phyloP scores from a whole-genome alignment of 2,329 filamentous ascomycete genomes.

The Diaporthe amygdali region DNA sequence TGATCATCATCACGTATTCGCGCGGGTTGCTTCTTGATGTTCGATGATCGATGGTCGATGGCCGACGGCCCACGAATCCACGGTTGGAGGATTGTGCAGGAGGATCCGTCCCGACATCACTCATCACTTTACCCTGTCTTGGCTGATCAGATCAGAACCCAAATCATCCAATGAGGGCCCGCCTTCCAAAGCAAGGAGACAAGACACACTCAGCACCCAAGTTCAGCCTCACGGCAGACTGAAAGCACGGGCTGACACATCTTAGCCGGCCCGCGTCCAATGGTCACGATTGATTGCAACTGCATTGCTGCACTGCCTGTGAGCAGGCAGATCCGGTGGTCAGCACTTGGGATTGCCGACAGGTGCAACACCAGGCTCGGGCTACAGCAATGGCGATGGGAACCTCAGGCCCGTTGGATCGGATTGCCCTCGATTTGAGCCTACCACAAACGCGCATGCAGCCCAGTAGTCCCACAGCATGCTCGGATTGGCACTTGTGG shows the following conservation, averaged over 20 bases:
- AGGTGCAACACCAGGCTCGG: neutral
- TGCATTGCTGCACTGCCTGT: neutral
- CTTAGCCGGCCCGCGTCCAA: neutral
- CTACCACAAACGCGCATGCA: neutral
- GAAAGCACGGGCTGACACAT: neutral
- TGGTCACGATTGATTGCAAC: neutral
- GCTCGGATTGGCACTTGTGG: conserved; percentile 13
- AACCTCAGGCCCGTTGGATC: neutral
- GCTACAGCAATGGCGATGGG: neutral
- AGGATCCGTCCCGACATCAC: neutral
- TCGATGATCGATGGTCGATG: neutral
- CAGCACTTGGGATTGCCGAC: conserved; percentile 10
- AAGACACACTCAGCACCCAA: conserved; percentile 10
- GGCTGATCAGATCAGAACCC: conserved; percentile 10
- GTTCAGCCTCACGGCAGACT: conserved; percentile 1
- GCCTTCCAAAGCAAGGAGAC: neutral
- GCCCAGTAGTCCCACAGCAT: conserved; percentile 10
- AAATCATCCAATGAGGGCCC: neutral
- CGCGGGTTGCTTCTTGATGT: neutral
- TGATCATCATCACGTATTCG: neutral
- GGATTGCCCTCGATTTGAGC: conserved; percentile 7
- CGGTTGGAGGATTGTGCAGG: neutral
- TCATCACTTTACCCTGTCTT: neutral
- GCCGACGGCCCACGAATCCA: neutral
- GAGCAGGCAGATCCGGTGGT: neutral